Evolutionary conservation across 805 yeast species (phyloP).

Genomic region (Yarrowia keelungensis): DNA sequence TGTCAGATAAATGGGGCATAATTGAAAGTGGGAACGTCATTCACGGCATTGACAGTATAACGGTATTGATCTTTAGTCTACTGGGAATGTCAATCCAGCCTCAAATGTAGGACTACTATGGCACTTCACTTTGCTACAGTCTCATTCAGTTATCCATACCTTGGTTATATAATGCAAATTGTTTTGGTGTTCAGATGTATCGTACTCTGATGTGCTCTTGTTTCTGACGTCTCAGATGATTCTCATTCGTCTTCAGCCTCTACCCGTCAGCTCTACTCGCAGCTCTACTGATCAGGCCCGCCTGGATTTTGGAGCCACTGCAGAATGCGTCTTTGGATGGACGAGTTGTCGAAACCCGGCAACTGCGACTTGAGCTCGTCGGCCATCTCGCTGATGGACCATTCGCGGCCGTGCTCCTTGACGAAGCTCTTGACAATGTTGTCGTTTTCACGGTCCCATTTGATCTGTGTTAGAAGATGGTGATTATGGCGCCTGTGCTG

Average conservation of each 20-base stretch:
- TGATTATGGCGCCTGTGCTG: neutral
- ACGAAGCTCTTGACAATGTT: conserved; percentile 28
- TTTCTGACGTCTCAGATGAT: too few species aligned
- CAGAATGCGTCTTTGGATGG: conserved; percentile 30
- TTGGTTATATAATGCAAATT: conserved; percentile 20
- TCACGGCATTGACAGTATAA: too few species aligned
- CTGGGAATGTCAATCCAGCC: neutral
- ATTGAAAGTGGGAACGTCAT: too few species aligned
- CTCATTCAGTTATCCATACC: neutral
- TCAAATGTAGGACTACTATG: too few species aligned
- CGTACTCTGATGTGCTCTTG: too few species aligned
- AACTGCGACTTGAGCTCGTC: conserved; percentile 33
- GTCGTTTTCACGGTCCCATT: conserved; percentile 27
- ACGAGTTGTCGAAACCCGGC: conserved; percentile 26
- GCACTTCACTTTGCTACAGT: too few species aligned
- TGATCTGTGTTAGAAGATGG: conserved; percentile 7
- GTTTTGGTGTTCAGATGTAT: neutral
- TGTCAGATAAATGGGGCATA: too few species aligned
- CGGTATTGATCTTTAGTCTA: too few species aligned
- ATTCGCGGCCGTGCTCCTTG: conserved; percentile 34
- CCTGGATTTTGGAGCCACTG: conserved; percentile 24
- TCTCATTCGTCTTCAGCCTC: too few species aligned
- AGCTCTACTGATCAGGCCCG: neutral
- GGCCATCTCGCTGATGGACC: conserved; percentile 37
- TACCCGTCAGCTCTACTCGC: too few species aligned